A percentile compares a stretch with the other conserved stretches of the same genome.
Conservation (phyloP, 495 filamentous ascomycete species). For the Podospora bellae-mahoneyi region DNA sequence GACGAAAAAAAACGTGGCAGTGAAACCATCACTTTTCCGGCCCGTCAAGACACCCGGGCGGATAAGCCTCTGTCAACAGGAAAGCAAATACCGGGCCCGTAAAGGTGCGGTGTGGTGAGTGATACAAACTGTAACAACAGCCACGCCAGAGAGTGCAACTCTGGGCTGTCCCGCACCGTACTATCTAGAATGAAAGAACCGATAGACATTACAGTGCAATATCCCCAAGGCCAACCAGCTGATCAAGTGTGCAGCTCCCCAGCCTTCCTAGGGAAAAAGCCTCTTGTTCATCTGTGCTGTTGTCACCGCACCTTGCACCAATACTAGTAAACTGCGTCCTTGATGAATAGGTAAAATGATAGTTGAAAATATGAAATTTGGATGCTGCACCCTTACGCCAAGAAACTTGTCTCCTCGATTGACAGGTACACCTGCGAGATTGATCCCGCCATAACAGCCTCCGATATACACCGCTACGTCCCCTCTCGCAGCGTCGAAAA, state of each 20-base stretch:
- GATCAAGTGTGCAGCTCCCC: neutral
- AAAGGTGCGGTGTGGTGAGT: neutral
- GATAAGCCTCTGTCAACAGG: neutral
- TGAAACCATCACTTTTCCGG: neutral
- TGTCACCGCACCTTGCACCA: neutral
- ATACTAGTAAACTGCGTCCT: neutral
- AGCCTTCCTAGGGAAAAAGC: neutral
- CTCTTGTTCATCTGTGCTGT: neutral
- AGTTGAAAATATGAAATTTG: neutral
- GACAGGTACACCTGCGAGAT: neutral
- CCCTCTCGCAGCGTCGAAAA: neutral
- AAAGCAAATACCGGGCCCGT: neutral
- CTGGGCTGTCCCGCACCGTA: neutral
- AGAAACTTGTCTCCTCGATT: neutral
- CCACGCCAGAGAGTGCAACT: neutral
- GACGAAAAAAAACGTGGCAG: neutral
- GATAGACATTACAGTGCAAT: neutral
- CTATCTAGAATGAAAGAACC: neutral
- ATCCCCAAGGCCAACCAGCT: neutral
- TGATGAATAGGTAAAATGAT: neutral
- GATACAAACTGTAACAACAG: neutral
- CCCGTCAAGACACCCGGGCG: neutral
- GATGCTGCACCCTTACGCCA: neutral
- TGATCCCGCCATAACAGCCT: conserved; percentile 1
- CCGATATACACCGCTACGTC: neutral